Evolutionary conservation across 208 protist genomes (phyloP).

Genomic region (Tritrichomonas foetus): DNA sequence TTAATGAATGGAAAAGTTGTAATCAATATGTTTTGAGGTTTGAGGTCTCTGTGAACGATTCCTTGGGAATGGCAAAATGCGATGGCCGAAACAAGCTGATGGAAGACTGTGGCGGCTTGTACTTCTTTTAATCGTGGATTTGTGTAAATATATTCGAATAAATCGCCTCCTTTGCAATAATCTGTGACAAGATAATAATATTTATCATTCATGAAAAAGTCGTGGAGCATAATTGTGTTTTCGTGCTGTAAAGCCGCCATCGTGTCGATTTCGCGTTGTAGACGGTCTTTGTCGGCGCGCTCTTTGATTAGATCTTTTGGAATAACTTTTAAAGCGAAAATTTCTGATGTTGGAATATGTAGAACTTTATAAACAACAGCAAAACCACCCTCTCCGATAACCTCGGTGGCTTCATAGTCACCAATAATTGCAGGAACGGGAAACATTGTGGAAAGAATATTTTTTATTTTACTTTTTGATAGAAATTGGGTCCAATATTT

Average conservation of each 20-base stretch:
- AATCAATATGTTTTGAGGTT: background rate
- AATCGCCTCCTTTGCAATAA: background rate
- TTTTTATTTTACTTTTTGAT: too few relatives aligned
- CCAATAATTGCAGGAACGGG: too few relatives aligned
- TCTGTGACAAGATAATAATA: background rate
- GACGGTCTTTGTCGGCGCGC: background rate
- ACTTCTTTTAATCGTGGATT: background rate
- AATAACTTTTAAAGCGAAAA: background rate
- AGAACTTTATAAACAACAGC: background rate
- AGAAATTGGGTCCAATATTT: too few relatives aligned
- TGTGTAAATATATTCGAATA: background rate
- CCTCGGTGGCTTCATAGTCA: background rate
- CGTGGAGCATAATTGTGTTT: background rate
- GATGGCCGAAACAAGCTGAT: slow-evolving; percentile 4
- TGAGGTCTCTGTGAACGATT: background rate
- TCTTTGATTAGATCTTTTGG: background rate
- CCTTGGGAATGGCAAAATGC: background rate
- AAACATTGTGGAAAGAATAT: too few relatives aligned
- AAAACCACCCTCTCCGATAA: background rate
- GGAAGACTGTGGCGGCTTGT: background rate
- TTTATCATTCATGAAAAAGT: background rate
- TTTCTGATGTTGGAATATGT: background rate
- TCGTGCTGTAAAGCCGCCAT: background rate
- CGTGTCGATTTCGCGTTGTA: background rate
- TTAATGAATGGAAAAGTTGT: background rate